These are phyloP conservation scores for Coemansia aciculifera DNA, from an alignment of 192 early-diverging fungal species.

Conservation along the genomic window DNA sequence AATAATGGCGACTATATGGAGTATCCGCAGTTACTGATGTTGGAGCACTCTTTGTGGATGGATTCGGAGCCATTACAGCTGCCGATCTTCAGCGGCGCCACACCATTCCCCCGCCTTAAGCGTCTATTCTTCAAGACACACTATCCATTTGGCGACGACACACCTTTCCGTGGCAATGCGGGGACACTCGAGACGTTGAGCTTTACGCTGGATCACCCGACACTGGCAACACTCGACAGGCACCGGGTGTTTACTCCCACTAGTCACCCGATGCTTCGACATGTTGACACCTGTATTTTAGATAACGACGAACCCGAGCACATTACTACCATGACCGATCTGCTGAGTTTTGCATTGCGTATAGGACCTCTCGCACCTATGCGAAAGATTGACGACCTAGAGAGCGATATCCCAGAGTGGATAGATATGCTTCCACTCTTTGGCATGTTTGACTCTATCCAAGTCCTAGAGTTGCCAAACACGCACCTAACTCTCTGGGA, in stretches of 20 bases:
- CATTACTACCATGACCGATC: background rate
- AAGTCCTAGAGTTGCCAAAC: background rate
- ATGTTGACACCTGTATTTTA: background rate
- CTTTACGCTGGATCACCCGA: background rate
- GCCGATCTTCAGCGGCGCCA: too few relatives aligned
- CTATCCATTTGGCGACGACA: constrained; percentile 7
- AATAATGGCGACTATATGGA: background rate
- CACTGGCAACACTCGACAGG: background rate
- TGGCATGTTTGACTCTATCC: background rate
- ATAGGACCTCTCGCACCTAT: background rate
- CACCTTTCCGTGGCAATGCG: background rate
- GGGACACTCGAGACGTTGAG: background rate
- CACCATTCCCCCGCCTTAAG: background rate
- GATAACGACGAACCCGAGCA: background rate
- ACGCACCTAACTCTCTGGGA: background rate
- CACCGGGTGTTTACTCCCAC: background rate
- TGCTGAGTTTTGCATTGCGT: background rate
- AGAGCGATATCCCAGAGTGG: background rate
- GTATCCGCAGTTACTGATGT: background rate
- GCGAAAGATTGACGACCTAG: background rate
- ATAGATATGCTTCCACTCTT: background rate
- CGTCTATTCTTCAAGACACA: background rate
- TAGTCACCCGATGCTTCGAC: background rate
- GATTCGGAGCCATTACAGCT: background rate
- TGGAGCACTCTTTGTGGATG: background rate